phyloP scores from a whole-genome alignment of 2,329 filamentous ascomycete species.

The Cordyceps tenuipes region DNA sequence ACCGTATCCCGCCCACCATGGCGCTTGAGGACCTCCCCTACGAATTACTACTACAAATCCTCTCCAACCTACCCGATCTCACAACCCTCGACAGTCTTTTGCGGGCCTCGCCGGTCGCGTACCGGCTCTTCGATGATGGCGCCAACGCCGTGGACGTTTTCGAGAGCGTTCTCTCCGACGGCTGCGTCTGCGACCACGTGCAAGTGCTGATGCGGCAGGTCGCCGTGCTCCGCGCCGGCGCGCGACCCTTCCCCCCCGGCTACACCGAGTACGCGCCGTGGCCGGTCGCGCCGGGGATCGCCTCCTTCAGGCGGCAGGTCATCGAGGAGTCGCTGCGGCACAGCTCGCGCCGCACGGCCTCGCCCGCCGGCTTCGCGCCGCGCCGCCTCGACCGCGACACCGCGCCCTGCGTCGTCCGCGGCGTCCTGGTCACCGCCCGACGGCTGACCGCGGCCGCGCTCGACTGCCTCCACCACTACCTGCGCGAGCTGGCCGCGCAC shows the following conservation, averaged over 20 bases:
- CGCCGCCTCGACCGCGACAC: background rate
- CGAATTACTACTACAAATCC: slow-evolving; percentile 3
- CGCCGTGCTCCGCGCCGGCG: background rate
- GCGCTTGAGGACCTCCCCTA: slow-evolving; percentile 2
- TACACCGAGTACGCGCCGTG: slow-evolving; percentile 7
- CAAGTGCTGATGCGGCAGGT: slow-evolving; percentile 6
- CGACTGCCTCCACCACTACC: background rate
- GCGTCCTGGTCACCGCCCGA: slow-evolving; percentile 4
- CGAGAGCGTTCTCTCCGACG: background rate
- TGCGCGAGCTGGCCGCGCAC: background rate
- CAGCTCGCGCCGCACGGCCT: background rate
- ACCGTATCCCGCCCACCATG: background rate
- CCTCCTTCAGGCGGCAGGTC: slow-evolving; percentile 1
- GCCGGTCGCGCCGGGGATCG: background rate
- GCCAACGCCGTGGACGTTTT: background rate
- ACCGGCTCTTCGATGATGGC: background rate
- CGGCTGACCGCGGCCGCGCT: background rate
- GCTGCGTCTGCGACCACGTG: background rate
- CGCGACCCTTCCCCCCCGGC: slow-evolving; percentile 3
- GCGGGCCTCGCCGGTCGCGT: slow-evolving; percentile 1
- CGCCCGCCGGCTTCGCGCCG: background rate
- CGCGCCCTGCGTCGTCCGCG: background rate
- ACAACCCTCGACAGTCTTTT: background rate
- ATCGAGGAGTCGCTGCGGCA: slow-evolving; percentile 5
- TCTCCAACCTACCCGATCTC: background rate